Evolutionary conservation across 2,329 filamentous ascomycete genomes (phyloP).

Genomic region (Scedosporium minutisporum): DNA sequence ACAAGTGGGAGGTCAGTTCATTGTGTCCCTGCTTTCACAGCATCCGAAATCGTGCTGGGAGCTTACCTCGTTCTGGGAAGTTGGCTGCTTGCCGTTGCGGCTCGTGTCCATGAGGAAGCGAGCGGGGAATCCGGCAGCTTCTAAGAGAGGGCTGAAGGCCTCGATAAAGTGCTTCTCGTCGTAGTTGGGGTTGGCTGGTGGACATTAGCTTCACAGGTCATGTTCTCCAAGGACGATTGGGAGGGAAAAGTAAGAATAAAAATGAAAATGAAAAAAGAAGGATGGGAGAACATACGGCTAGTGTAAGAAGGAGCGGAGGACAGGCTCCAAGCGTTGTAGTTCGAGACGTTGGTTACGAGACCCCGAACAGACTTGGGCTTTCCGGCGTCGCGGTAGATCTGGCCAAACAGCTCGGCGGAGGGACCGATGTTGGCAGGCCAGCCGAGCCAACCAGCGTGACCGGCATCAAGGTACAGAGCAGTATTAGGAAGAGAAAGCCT

Average conservation of each 20-base stretch:
- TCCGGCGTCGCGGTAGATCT: constrained; percentile 40
- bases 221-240: constrained; percentile 12
- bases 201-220: constrained; percentile 17
- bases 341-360: constrained; percentile 47
- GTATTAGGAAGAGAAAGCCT: constrained; percentile 35
- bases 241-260: constrained; percentile 15
- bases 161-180: constrained; percentile 47
- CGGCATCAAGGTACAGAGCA: constrained; percentile 48
- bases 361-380: constrained; percentile 40
- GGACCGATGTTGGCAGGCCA: constrained; percentile 44
- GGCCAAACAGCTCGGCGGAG: constrained; percentile 35
- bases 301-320: constrained; percentile 35
- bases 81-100: constrained; percentile 49
- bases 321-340: constrained; percentile 43
- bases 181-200: constrained; percentile 32
- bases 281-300: not conserved
- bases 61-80: constrained; percentile 37
- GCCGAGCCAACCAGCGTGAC: constrained; percentile 49
- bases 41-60: not conserved
- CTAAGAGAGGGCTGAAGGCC: constrained; percentile 56
- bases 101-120: constrained; percentile 40
- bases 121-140: constrained; percentile 31
- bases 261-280: too few species aligned
- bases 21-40: not conserved
- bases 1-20: constrained; percentile 18